phyloP scores from a whole-genome alignment of 139 green algal species.

The Spirogloea muscicola region DNA sequence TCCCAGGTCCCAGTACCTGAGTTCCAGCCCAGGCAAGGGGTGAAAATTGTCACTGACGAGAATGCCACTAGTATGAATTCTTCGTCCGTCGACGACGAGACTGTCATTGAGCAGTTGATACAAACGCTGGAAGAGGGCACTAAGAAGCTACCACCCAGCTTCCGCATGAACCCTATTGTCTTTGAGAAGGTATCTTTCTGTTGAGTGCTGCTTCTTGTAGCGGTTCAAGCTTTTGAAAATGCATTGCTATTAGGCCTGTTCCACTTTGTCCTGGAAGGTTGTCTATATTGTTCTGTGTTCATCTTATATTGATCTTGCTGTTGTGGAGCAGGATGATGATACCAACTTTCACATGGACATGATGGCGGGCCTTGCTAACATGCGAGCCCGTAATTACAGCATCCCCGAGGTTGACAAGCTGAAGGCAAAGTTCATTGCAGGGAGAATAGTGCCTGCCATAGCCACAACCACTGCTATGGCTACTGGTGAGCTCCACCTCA shows the following conservation, averaged over 20 bases:
- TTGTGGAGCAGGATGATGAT: slow-evolving; percentile 85
- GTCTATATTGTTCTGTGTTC: slow-evolving; percentile 94
- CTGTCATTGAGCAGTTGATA: slow-evolving; percentile 66
- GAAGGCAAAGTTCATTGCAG: slow-evolving; percentile 95
- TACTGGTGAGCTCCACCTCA: no score
- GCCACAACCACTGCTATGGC: slow-evolving; percentile 90
- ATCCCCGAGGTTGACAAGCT: slow-evolving; percentile 75
- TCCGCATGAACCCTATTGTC: slow-evolving; percentile 63
- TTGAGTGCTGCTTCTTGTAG: no score
- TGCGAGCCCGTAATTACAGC: slow-evolving; percentile 92
- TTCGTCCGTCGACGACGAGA: slow-evolving; percentile 60
- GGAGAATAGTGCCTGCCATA: slow-evolving; percentile 95
- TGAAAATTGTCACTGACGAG: slow-evolving; percentile 97
- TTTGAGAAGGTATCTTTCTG: slow-evolving; percentile 96
- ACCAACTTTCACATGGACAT: slow-evolving; percentile 97
- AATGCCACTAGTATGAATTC: slow-evolving; percentile 62
- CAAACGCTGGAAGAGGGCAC: slow-evolving; percentile 46
- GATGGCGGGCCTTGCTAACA: slow-evolving; percentile 91
- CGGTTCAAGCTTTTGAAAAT: no score
- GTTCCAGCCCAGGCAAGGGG: slow-evolving; percentile 79
- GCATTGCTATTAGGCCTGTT: no score
- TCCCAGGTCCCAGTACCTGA: slow-evolving; percentile 62
- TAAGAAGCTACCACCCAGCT: slow-evolving; percentile 53
- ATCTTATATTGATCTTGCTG: slow-evolving; percentile 93
- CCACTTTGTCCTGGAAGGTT: no score